Percentiles rank a stretch among this genome's conserved stretches.
Conservation (phyloP, 306 rosid species). For the Biancaea sappan region DNA sequence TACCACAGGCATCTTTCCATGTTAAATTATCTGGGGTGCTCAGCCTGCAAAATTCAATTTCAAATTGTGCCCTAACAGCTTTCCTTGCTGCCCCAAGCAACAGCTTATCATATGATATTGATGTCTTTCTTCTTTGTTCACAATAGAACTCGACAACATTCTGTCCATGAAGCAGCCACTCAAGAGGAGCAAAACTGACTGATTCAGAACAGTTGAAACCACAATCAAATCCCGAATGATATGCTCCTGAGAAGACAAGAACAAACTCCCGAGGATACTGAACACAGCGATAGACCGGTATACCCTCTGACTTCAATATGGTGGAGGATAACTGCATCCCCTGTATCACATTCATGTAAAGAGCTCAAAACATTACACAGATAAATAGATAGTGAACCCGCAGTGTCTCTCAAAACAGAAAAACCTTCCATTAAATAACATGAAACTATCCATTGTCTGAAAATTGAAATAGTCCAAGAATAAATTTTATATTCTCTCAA, state of each 20-base stretch:
- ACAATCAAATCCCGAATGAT: slow-evolving; percentile 77
- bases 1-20: slow-evolving; percentile 55
- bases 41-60: slow-evolving; percentile 47
- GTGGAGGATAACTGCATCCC: slow-evolving; percentile 61
- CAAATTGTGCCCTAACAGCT: slow-evolving; percentile 84
- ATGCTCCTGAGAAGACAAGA: slow-evolving; percentile 76
- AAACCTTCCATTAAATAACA: slow-evolving; percentile 23
- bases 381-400: neutral
- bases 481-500: slow-evolving; percentile 6
- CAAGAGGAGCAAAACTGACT: slow-evolving; percentile 75
- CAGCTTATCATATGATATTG: slow-evolving; percentile 73
- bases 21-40: slow-evolving; percentile 43
- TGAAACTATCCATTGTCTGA: slow-evolving; percentile 8
- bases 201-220: slow-evolving; percentile 84
- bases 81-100: slow-evolving; percentile 80
- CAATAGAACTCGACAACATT: slow-evolving; percentile 59
- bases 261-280: slow-evolving; percentile 80
- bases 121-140: slow-evolving; percentile 63
- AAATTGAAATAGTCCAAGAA: slow-evolving; percentile 21
- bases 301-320: slow-evolving; percentile 59
- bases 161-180: slow-evolving; percentile 84
- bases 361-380: slow-evolving; percentile 23
- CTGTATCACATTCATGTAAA: slow-evolving; percentile 50
- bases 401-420: neutral
- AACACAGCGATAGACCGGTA: slow-evolving; percentile 76